These are phyloP conservation scores for Xylaria polymorpha DNA, from an alignment of 2,329 filamentous ascomycete species.

Conservation along the genomic window DNA sequence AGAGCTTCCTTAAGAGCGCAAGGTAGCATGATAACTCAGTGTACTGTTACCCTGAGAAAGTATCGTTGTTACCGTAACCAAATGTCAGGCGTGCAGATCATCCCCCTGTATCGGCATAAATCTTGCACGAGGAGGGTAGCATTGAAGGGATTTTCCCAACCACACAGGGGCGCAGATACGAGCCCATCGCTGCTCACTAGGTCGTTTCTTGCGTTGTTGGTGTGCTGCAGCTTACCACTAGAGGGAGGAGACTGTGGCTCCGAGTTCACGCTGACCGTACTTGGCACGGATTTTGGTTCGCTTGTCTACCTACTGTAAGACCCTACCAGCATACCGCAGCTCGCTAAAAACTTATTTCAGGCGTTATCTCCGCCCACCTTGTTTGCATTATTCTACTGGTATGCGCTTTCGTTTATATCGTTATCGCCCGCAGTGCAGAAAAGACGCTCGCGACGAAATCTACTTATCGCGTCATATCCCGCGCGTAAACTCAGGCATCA, in stretches of 20 bases:
- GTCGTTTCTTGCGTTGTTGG: slow-evolving; percentile 18
- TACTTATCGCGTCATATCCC: neutral
- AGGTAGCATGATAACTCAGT: neutral
- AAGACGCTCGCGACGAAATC: neutral
- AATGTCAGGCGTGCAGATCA: slow-evolving; percentile 22
- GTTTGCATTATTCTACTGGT: slow-evolving; percentile 5
- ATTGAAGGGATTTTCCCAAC: slow-evolving; percentile 24
- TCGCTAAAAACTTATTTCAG: slow-evolving; percentile 6
- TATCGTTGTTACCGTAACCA: slow-evolving; percentile 11
- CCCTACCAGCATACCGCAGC: slow-evolving; percentile 2
- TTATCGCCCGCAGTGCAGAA: slow-evolving; percentile 10
- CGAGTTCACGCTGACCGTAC: slow-evolving; percentile 25
- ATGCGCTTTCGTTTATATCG: neutral
- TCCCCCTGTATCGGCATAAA: slow-evolving; percentile 15
- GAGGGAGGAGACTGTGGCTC: slow-evolving; percentile 10
- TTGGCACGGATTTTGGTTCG: slow-evolving; percentile 24
- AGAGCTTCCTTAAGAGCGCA: slow-evolving; percentile 8
- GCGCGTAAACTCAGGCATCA: neutral
- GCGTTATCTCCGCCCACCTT: slow-evolving; percentile 8
- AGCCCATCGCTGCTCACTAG: slow-evolving; percentile 27
- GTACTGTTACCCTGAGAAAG: neutral
- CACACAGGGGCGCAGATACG: slow-evolving; percentile 28
- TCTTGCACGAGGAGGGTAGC: slow-evolving; percentile 14
- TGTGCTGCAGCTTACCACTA: slow-evolving; percentile 23
- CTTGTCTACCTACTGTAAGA: neutral